Conservation (phyloP, 2,329 filamentous ascomycete genomes). For the Ophiosphaerella korrae region DNA sequence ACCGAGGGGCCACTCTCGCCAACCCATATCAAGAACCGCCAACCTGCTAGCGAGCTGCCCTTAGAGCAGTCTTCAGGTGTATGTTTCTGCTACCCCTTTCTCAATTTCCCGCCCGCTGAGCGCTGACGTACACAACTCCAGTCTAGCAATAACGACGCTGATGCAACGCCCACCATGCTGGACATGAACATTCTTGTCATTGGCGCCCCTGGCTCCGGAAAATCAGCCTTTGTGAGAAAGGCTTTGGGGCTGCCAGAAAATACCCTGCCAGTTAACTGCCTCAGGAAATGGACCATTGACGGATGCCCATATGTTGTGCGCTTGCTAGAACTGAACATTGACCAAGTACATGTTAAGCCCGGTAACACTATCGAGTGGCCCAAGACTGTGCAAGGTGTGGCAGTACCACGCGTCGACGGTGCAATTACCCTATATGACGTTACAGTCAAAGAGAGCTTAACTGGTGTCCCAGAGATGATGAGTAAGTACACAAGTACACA, state of each 20-base stretch:
- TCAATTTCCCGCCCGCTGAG: neutral
- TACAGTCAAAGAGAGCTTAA: conserved; percentile 75
- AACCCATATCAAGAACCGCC: conserved; percentile 35
- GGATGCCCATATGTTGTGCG: conserved; percentile 62
- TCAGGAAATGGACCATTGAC: conserved; percentile 63
- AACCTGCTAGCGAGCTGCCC: conserved; percentile 21
- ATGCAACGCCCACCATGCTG: conserved; percentile 47
- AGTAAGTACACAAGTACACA: conserved; percentile 63
- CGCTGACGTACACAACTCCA: conserved; percentile 27
- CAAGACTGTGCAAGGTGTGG: conserved; percentile 63
- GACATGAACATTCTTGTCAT: conserved; percentile 65
- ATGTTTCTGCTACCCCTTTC: conserved; percentile 16
- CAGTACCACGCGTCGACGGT: conserved; percentile 78
- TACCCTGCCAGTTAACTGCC: conserved; percentile 49
- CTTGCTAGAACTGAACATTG: conserved; percentile 61
- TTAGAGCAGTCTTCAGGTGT: conserved; percentile 31
- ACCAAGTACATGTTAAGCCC: conserved; percentile 58
- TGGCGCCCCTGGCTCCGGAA: conserved; percentile 60
- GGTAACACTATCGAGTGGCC: conserved; percentile 63
- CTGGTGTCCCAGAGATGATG: conserved; percentile 74
- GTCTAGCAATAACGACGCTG: conserved; percentile 38
- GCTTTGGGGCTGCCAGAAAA: conserved; percentile 59
- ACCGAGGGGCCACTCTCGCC: conserved; percentile 48
- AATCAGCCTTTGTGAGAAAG: conserved; percentile 64
- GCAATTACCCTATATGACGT: conserved; percentile 89